A percentile compares a stretch with the other conserved stretches of the same genome.
phyloP scores from a whole-genome alignment of 2,329 filamentous ascomycete species.

The Trichothecium roseum region DNA sequence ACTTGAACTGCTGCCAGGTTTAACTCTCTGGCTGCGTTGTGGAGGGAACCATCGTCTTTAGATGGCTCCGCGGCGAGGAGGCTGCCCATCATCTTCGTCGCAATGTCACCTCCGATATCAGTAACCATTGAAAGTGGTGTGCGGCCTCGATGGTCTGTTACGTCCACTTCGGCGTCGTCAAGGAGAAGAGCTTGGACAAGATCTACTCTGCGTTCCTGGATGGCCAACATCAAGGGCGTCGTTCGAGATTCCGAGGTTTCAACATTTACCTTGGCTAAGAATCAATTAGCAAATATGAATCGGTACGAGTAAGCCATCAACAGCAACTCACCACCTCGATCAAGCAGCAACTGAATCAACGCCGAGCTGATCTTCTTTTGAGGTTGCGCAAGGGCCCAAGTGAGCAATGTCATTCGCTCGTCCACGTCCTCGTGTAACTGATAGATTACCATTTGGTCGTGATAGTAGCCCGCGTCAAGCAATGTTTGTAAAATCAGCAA shows the following conservation, averaged over 20 bases:
- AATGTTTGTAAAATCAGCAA: conserved; percentile 39
- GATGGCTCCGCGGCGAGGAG: conserved; percentile 45
- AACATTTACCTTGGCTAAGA: conserved; percentile 44
- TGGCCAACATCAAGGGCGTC: conserved; percentile 50
- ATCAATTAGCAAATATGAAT: conserved; percentile 8
- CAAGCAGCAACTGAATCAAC: conserved; percentile 47
- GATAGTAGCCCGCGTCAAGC: conserved; percentile 47
- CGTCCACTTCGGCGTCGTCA: conserved; percentile 49
- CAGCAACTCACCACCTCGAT: conserved; percentile 23
- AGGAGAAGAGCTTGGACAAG: conserved; percentile 46
- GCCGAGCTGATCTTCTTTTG: conserved; percentile 51
- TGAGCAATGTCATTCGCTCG: conserved; percentile 46
- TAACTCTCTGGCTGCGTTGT: conserved; percentile 51
- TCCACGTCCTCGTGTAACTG: conserved; percentile 32
- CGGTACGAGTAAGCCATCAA: background rate
- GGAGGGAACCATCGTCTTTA: conserved; percentile 55
- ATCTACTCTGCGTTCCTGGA: conserved; percentile 44
- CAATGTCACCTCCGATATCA: conserved; percentile 39
- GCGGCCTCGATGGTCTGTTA: conserved; percentile 43
- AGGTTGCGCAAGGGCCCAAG: conserved; percentile 52
- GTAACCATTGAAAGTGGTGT: conserved; percentile 53
- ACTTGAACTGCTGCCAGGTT: conserved; percentile 45
- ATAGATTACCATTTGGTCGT: conserved; percentile 42
- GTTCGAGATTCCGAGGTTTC: conserved; percentile 39
- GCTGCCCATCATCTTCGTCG: conserved; percentile 41